A percentile compares a stretch with the other conserved stretches of the same genome.
Conservation (phyloP, 2,329 filamentous ascomycete genomes). For the Colletotrichum musae region DNA sequence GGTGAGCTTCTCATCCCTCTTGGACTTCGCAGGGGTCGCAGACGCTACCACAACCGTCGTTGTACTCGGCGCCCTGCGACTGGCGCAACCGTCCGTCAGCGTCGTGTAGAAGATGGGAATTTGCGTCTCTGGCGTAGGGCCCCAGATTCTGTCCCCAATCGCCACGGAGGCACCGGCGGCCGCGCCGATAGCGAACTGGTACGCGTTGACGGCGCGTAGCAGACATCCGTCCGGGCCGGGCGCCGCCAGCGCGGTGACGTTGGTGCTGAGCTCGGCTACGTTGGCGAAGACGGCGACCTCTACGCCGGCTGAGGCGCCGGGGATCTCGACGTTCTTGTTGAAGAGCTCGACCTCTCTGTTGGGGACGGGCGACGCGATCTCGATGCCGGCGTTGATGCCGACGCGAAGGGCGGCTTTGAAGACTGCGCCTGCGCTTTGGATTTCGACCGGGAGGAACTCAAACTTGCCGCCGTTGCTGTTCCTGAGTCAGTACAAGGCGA, state of each 20-base stretch:
- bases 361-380: slow-evolving; percentile 45
- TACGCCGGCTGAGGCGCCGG: slow-evolving; percentile 58
- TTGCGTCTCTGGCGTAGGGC: slow-evolving; percentile 60
- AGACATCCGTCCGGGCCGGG: slow-evolving; percentile 57
- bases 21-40: slow-evolving; percentile 40
- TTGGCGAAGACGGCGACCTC: slow-evolving; percentile 65
- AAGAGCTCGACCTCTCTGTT: slow-evolving; percentile 33
- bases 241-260: slow-evolving; percentile 58
- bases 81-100: slow-evolving; percentile 57
- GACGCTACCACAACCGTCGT: slow-evolving; percentile 43
- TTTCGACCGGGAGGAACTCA: slow-evolving; percentile 69
- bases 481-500: not conserved
- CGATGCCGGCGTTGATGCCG: slow-evolving; percentile 60
- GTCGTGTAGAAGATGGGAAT: slow-evolving; percentile 69
- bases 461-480: slow-evolving; percentile 66
- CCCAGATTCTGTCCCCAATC: slow-evolving; percentile 62
- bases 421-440: slow-evolving; percentile 57
- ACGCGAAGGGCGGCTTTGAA: slow-evolving; percentile 64
- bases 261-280: slow-evolving; percentile 68
- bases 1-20: slow-evolving; percentile 50
- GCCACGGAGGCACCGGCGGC: slow-evolving; percentile 66
- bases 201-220: slow-evolving; percentile 63
- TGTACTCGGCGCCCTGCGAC: slow-evolving; percentile 45
- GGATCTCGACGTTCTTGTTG: slow-evolving; percentile 41
- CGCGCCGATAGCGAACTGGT: slow-evolving; percentile 67